Evolutionary conservation across 1,284 basidiomycete species (phyloP).

Genomic region (Gomphus bonarii): DNA sequence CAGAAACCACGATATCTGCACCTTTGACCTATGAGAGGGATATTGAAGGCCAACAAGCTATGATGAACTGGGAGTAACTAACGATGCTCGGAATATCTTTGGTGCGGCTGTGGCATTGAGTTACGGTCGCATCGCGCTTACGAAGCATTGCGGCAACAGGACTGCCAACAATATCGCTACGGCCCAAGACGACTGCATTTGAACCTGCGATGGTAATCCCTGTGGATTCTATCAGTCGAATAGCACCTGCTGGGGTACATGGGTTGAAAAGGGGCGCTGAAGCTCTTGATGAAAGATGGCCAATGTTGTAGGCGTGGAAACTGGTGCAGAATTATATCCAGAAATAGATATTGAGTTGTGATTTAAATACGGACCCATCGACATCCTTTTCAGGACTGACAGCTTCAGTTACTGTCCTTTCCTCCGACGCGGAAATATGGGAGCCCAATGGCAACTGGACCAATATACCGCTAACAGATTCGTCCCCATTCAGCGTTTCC

Average conservation of each 20-base stretch:
- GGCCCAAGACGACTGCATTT: slow-evolving; percentile 88
- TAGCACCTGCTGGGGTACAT: slow-evolving; percentile 92
- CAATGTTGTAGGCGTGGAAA: slow-evolving; percentile 99
- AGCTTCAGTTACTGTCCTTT: slow-evolving; percentile 90
- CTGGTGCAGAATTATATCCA: slow-evolving; percentile 28
- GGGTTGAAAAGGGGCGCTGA: slow-evolving; percentile 87
- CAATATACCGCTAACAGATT: slow-evolving; percentile 79
- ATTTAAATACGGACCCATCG: slow-evolving; percentile 61
- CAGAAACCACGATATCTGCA: slow-evolving; percentile 90
- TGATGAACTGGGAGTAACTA: slow-evolving; percentile 21
- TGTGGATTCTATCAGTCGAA: slow-evolving; percentile 82
- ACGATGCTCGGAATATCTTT: slow-evolving; percentile 73
- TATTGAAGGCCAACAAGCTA: slow-evolving; percentile 2
- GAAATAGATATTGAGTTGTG: slow-evolving; percentile 11
- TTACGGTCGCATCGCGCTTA: slow-evolving; percentile 90
- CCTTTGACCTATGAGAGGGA: slow-evolving; percentile 47
- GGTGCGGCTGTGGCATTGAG: slow-evolving; percentile 92
- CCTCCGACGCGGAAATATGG: slow-evolving; percentile 76
- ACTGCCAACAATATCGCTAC: slow-evolving; percentile 96
- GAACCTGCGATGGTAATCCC: slow-evolving; percentile 68
- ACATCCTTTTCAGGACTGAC: slow-evolving; percentile 93
- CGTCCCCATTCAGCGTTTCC: slow-evolving; percentile 77
- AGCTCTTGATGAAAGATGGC: slow-evolving; percentile 86
- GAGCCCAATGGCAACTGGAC: slow-evolving; percentile 95
- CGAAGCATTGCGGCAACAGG: slow-evolving; percentile 89